phyloP scores from a whole-genome alignment of 1,284 basidiomycete species.

The Ganoderma multipileum region DNA sequence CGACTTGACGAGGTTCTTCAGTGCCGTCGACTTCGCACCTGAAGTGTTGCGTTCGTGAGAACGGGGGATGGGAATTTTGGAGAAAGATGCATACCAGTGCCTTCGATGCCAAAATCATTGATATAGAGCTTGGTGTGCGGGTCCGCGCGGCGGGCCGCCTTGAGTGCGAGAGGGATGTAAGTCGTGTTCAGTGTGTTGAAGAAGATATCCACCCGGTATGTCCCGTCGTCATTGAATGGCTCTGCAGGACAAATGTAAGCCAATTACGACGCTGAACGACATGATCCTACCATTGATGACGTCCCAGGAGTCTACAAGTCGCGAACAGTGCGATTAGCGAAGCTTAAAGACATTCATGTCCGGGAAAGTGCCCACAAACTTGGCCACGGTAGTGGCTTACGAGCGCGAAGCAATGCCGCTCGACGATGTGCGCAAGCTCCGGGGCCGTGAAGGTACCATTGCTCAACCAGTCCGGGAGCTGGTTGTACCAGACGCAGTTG shows the following conservation, averaged over 20 bases:
- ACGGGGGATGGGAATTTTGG: neutral
- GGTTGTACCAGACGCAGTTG: slow-evolving; percentile 64
- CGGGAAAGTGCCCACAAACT: slow-evolving; percentile 44
- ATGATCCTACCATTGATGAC: slow-evolving; percentile 44
- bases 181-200: slow-evolving; percentile 50
- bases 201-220: slow-evolving; percentile 53
- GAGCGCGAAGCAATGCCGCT: slow-evolving; percentile 53
- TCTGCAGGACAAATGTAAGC: slow-evolving; percentile 36
- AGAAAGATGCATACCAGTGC: slow-evolving; percentile 23
- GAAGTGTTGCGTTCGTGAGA: slow-evolving; percentile 8
- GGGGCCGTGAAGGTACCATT: slow-evolving; percentile 49
- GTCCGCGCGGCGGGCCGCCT: slow-evolving; percentile 53
- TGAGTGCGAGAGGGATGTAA: slow-evolving; percentile 53
- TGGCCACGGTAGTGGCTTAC: slow-evolving; percentile 58
- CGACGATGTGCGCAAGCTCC: slow-evolving; percentile 52
- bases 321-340: neutral
- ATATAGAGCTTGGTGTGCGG: slow-evolving; percentile 49
- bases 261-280: neutral
- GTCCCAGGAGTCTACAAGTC: slow-evolving; percentile 42
- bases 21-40: slow-evolving; percentile 58
- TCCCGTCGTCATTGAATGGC: slow-evolving; percentile 67
- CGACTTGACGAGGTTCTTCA: slow-evolving; percentile 56
- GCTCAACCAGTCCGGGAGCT: slow-evolving; percentile 59
- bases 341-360: too few species aligned
- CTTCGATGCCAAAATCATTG: slow-evolving; percentile 59